A percentile compares a stretch with the other conserved stretches of the same genome.
These are phyloP conservation scores for Malassezia yamatoensis DNA, from an alignment of 1,284 basidiomycete species.

Conservation along the genomic window DNA sequence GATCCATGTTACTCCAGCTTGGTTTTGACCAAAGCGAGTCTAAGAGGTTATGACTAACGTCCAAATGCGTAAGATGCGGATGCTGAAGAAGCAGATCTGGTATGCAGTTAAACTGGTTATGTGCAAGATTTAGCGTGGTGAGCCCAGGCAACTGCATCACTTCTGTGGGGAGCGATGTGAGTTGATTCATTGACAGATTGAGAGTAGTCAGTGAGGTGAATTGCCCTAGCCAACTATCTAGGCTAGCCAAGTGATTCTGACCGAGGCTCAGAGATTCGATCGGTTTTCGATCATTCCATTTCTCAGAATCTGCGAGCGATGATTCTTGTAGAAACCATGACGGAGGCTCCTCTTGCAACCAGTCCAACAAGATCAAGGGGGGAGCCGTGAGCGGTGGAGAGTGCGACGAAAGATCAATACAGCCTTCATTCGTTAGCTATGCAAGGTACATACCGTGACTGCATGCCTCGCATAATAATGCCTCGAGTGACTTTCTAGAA, in stretches of 20 bases:
- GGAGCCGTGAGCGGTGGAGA: neutral
- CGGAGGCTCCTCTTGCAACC: slow-evolving; percentile 1
- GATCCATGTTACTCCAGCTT: slow-evolving; percentile 5
- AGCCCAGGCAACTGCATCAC: slow-evolving; percentile 27
- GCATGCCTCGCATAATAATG: too few relatives aligned
- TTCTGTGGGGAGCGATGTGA: slow-evolving; percentile 21
- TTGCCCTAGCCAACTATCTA: slow-evolving; percentile 26
- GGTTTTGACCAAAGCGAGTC: slow-evolving; percentile 27
- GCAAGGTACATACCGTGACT: too few relatives aligned
- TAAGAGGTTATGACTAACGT: slow-evolving; percentile 37
- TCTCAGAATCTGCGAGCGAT: neutral
- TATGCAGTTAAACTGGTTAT: slow-evolving; percentile 27
- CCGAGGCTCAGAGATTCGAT: slow-evolving; percentile 26
- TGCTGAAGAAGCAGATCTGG: slow-evolving; percentile 28
- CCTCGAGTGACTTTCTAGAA: too few relatives aligned
- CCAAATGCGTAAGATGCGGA: slow-evolving; percentile 29
- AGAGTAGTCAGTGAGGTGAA: slow-evolving; percentile 30
- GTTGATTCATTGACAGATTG: slow-evolving; percentile 36
- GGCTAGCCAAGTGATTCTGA: slow-evolving; percentile 25
- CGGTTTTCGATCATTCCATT: slow-evolving; percentile 30
- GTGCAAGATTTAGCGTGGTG: slow-evolving; percentile 30
- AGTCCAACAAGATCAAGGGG: neutral
- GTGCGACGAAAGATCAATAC: slow-evolving; percentile 1
- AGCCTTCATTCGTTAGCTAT: neutral
- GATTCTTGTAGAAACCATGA: slow-evolving; percentile 1